These are phyloP conservation scores for Didymosphaeria variabile DNA, from an alignment of 2,329 filamentous ascomycete genomes.

Conservation along the genomic window DNA sequence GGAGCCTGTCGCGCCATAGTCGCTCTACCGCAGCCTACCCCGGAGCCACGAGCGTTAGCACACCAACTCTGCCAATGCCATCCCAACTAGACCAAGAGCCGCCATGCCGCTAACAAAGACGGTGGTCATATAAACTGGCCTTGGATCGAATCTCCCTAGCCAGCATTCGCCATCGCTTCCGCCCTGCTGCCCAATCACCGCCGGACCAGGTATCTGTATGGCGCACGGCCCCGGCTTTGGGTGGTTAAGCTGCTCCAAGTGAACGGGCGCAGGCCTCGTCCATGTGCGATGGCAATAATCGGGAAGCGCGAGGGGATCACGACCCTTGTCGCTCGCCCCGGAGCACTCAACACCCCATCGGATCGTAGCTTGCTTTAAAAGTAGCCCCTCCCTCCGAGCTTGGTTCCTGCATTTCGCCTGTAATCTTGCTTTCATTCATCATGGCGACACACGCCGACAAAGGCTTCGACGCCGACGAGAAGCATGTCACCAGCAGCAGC, in stretches of 20 bases:
- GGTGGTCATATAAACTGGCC: constrained; percentile 8
- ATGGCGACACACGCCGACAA: constrained; percentile 26
- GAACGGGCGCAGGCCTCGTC: constrained; percentile 32
- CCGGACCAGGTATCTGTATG: constrained; percentile 19
- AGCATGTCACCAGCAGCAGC: constrained; percentile 28
- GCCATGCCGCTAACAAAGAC: constrained; percentile 22
- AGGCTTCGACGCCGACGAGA: constrained; percentile 37
- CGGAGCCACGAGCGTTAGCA: background rate
- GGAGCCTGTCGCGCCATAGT: constrained; percentile 7
- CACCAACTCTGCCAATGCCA: constrained; percentile 23
- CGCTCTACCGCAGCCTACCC: background rate
- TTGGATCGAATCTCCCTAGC: constrained; percentile 9
- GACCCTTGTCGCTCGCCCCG: constrained; percentile 39
- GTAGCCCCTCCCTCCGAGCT: constrained; percentile 26
- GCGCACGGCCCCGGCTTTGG: constrained; percentile 15
- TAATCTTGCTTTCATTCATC: constrained; percentile 12
- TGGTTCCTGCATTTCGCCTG: constrained; percentile 17
- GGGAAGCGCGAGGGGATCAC: constrained; percentile 24
- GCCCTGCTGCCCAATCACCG: constrained; percentile 22
- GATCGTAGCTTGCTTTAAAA: constrained; percentile 40
- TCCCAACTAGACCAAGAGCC: constrained; percentile 21
- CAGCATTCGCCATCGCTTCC: constrained; percentile 17
- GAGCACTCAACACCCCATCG: constrained; percentile 35
- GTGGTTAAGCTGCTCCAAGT: constrained; percentile 9
- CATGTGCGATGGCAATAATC: constrained; percentile 28